These are phyloP conservation scores for Cercis canadensis DNA, from an alignment of 306 rosid species.

Conservation along the genomic window DNA sequence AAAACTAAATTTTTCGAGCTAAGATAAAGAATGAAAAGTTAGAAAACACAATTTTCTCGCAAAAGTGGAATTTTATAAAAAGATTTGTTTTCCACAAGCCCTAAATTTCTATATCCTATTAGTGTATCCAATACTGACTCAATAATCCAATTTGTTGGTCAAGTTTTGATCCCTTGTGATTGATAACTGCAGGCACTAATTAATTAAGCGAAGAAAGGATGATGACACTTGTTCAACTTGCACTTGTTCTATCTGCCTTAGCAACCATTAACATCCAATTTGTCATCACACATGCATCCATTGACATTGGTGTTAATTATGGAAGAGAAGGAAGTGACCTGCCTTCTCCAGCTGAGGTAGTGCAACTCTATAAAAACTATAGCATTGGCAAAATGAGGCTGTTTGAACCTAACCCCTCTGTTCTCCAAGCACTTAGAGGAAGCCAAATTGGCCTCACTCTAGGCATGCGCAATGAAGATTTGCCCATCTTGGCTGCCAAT, in stretches of 20 bases:
- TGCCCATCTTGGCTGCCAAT: conserved; percentile 17
- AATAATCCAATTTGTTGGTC: too few relatives aligned
- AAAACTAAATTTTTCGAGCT: too few relatives aligned
- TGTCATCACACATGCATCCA: background rate
- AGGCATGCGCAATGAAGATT: conserved; percentile 31
- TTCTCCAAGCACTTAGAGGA: conserved; percentile 30
- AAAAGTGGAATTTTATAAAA: too few relatives aligned
- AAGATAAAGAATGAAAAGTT: too few relatives aligned
- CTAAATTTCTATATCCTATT: too few relatives aligned
- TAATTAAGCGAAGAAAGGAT: background rate
- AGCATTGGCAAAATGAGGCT: conserved; percentile 34
- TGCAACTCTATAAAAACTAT: conserved; percentile 16
- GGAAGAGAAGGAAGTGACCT: conserved; percentile 38
- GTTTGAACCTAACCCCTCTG: conserved; percentile 14
- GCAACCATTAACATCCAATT: background rate
- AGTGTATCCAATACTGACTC: too few relatives aligned
- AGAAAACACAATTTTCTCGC: too few relatives aligned
- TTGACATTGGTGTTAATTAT: conserved; percentile 33
- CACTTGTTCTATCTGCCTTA: background rate
- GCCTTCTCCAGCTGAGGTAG: conserved; percentile 34
- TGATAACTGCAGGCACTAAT: too few relatives aligned
- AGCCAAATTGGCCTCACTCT: conserved; percentile 9
- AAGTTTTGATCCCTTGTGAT: too few relatives aligned
- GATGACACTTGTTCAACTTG: background rate
- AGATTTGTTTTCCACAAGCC: too few relatives aligned